Evolutionary conservation across 2,329 filamentous ascomycete genomes (phyloP), one percentile per base, ranked within the genome.

Genomic region (Aureobasidium sp.): DNA sequence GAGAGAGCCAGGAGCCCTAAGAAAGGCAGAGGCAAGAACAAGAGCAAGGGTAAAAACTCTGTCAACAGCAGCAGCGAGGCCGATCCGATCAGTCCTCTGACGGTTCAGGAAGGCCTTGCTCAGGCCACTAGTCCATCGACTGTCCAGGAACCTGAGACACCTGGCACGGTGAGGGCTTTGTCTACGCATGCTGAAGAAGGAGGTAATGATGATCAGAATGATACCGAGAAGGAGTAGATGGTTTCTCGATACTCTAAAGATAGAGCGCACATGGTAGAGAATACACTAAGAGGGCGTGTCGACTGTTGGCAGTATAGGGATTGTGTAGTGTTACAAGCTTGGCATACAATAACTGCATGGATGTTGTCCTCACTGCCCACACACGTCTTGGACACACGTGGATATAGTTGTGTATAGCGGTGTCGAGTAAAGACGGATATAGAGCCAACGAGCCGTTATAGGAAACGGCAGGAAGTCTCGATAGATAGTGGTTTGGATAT

Each of bases 1-100:
- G 58, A 45, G 31, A 61, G 47, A 37, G 48, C 47, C 5, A 61
- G 45, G 22, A 61, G 58, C 20, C 58, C 58, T 4, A 61, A 53
- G 39, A 61, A 61, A 29, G 36, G 25, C 15, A 51, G 42, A 17
- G 45, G 45, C 45, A 51, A 45, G 44, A 51, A 41, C 57, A 60
- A 60, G 20, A 45, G 44, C 44, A 60, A 60, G 57, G 57, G 57
- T 9, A 60, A 51, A 7, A 51, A 36, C 22, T 60, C 44, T 9
- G 22, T 42, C 17, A 48, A 58, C 39, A 34, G 44, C 27, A 42
- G 45, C 20, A 60, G 57, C 11, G 57, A 60, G 37, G 57, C 57
- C 15, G 57, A 60, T 25, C 34, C 57, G 11, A 17, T 41, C 34
- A 60, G 57, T 27, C 57, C 57, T 4, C 15, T 60, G 45, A 60